Conservation (phyloP, 148 eudicot genomes). For the Rhododendron molle region DNA sequence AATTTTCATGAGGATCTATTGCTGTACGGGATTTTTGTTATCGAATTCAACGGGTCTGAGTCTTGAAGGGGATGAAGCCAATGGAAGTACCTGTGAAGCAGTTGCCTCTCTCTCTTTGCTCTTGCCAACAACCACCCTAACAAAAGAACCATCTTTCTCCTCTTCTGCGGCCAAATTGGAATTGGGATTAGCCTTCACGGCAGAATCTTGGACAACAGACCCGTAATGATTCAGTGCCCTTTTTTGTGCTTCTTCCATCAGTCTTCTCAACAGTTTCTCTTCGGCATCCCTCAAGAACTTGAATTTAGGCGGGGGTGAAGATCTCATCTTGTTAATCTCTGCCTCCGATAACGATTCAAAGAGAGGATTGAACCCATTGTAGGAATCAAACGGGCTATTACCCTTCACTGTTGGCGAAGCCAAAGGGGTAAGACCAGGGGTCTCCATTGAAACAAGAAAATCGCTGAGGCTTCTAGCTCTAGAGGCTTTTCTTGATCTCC, state of each 20-base stretch:
- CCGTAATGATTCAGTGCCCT: conserved; percentile 12
- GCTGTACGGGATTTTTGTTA: conserved; percentile 11
- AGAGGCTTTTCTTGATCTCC: conserved; percentile 59
- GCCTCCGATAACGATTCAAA: conserved; percentile 66
- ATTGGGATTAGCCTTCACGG: neutral
- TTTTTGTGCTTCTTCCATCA: conserved; percentile 66
- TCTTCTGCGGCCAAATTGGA: conserved; percentile 15
- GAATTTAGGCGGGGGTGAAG: conserved; percentile 89
- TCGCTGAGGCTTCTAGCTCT: conserved; percentile 73
- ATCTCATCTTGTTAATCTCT: conserved; percentile 43
- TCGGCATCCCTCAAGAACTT: conserved; percentile 95
- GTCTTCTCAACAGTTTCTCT: conserved; percentile 65
- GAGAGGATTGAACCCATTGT: conserved; percentile 63
- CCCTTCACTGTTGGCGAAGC: conserved; percentile 44
- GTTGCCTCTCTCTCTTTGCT: conserved; percentile 26
- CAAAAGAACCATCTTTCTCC: conserved; percentile 29
- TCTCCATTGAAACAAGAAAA: conserved; percentile 42
- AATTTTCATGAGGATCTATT: conserved; percentile 10
- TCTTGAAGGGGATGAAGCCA: conserved; percentile 52
- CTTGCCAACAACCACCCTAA: conserved; percentile 27
- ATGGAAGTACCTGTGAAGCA: conserved; percentile 68
- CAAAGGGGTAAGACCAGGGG: conserved; percentile 52
- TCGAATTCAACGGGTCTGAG: conserved; percentile 18
- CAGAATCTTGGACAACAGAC: conserved; percentile 22
- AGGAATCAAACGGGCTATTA: conserved; percentile 20